Evolutionary conservation across 345 rosid genomes (phyloP), one percentile per base, ranked within the genome.

Genomic region (Anacardium occidentale): DNA sequence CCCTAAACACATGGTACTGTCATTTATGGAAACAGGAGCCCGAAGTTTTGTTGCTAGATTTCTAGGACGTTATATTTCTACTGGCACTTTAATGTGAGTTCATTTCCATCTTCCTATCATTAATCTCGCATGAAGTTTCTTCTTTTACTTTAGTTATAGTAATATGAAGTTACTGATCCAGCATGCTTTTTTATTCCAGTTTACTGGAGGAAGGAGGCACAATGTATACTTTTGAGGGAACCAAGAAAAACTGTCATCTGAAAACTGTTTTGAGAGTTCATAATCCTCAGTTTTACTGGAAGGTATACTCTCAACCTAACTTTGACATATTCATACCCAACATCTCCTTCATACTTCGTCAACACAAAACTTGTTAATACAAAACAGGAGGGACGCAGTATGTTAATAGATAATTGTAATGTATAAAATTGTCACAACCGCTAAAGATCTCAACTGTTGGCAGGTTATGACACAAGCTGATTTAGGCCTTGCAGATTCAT

Each of bases 121-220:
- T n/a, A n/a, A n/a, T n/a, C n/a, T n/a, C n/a, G n/a, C n/a, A n/a
- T n/a, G n/a, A n/a, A n/a, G n/a, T n/a, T n/a, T 29, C 11, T 63
- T 22, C 0, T 5, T 20, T 10, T 9, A 5, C 47, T 53, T n/a
- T 18, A 10, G 10, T 69, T 2, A 5, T 22, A 25, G 6, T 66
- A 21, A 14, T 25, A 3, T 26, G 8, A 18, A 58, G 29, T 22
- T 58, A 18, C 10, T 62, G 37, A 67, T 48, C n/a, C 10, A 59
- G 4, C 45, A 15, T 57, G 58, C 21, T 42, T 56, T 47, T 26
- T 51, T 50, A 4, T 71, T 62, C 24, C 77, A 94, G 98, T 42
- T 72, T 92, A 67, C 63, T 92, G 71, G 98, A 92, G 86, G 95
- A 90, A 81, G 98, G 98, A 62, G 98, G 98, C 70, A 88, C 95